Conservation (phyloP, 768 basidiomycete genomes). For the Suillus subalutaceus region DNA sequence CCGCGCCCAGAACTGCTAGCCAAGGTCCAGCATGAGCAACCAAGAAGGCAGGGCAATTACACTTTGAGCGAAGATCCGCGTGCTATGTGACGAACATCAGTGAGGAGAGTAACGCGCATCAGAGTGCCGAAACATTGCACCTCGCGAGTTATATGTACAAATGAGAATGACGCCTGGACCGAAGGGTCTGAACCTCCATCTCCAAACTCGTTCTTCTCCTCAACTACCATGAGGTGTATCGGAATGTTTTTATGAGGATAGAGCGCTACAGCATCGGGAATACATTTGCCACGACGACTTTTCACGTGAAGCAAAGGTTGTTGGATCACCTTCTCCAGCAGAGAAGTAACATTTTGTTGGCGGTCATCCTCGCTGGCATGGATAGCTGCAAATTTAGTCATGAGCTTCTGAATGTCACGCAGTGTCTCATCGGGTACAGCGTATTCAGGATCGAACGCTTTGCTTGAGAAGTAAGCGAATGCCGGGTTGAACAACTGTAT, state of each 20-base stretch:
- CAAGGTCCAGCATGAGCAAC: slow-evolving; percentile 32
- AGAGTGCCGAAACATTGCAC: slow-evolving; percentile 11
- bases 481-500: neutral
- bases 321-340: slow-evolving; percentile 9
- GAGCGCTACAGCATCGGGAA: slow-evolving; percentile 6
- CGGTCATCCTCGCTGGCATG: slow-evolving; percentile 6
- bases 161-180: slow-evolving; percentile 31
- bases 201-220: slow-evolving; percentile 32
- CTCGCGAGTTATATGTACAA: slow-evolving; percentile 12
- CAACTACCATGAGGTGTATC: slow-evolving; percentile 17
- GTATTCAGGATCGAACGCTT: neutral
- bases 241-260: neutral
- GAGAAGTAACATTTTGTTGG: neutral
- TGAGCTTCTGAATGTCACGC: slow-evolving; percentile 12
- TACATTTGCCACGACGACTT: neutral
- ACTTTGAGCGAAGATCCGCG: slow-evolving; percentile 12
- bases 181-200: slow-evolving; percentile 34
- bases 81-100: slow-evolving; percentile 15
- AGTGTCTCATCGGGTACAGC: neutral
- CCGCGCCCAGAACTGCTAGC: slow-evolving; percentile 35
- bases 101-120: neutral
- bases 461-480: neutral
- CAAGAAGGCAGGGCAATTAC: slow-evolving; percentile 34
- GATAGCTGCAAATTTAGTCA: slow-evolving; percentile 20
- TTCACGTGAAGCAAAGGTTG: neutral